A percentile compares a stretch with the other conserved stretches of the same genome.
These are phyloP conservation scores for Xylariaceae sp. DNA, from an alignment of 2,329 filamentous ascomycete genomes.

Conservation along the genomic window DNA sequence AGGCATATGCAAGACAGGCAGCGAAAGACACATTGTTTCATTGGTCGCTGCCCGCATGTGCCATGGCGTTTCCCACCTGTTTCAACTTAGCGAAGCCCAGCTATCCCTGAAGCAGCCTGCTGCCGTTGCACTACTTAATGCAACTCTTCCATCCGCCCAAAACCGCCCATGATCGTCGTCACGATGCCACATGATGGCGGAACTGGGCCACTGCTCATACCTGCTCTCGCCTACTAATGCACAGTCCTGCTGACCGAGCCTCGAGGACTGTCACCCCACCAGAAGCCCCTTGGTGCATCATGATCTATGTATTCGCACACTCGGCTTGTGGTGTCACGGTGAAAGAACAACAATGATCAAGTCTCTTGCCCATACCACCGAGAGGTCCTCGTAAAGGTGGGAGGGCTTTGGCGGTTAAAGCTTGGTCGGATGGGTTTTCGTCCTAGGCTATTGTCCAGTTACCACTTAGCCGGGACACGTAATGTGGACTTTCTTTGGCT, in stretches of 20 bases:
- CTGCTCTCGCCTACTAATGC: not conserved
- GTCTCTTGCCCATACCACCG: too few relatives aligned
- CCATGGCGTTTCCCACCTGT: slow-evolving; percentile 26
- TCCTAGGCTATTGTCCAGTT: not conserved
- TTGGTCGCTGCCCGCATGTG: slow-evolving; percentile 29
- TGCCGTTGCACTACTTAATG: slow-evolving; percentile 23
- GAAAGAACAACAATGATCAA: too few relatives aligned
- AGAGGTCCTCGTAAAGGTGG: too few relatives aligned
- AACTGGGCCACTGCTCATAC: not conserved
- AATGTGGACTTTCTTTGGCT: too few relatives aligned
- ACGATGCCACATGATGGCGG: slow-evolving; percentile 8
- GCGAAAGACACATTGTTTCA: not conserved
- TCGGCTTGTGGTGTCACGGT: not conserved
- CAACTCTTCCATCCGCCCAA: slow-evolving; percentile 12
- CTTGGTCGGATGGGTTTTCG: slow-evolving; percentile 3
- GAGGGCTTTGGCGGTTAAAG: not conserved
- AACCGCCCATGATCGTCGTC: slow-evolving; percentile 23
- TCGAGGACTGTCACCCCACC: not conserved
- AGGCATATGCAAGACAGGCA: too few relatives aligned
- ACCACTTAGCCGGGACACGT: not conserved
- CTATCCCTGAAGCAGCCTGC: slow-evolving; percentile 26
- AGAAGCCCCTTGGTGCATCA: not conserved
- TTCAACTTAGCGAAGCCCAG: slow-evolving; percentile 30
- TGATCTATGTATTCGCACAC: not conserved
- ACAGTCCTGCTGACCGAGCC: slow-evolving; percentile 5